phyloP scores from a whole-genome alignment of 1,284 basidiomycete species.

The Cutaneotrichosporon daszewskae region DNA sequence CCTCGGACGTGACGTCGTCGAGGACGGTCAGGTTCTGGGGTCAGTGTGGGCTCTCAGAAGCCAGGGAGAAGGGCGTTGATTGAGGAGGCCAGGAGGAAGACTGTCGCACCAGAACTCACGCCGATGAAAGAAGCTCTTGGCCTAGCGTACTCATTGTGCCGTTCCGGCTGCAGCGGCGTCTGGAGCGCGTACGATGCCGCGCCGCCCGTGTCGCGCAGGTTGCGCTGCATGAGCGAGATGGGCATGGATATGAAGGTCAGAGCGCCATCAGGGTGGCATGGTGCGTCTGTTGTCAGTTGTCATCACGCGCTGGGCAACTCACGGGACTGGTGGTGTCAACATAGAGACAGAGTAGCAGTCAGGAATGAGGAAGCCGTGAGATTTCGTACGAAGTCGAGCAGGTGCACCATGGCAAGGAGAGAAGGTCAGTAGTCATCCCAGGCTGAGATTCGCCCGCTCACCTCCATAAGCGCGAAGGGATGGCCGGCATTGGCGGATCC shows the following conservation, averaged over 20 bases:
- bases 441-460: no score
- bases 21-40: conserved; percentile 38
- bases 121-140: conserved; percentile 58
- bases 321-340: conserved; percentile 24
- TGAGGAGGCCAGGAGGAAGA: background rate
- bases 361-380: no score
- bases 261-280: conserved; percentile 57
- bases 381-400: no score
- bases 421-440: no score
- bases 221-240: conserved; percentile 58
- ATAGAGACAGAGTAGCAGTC: background rate
- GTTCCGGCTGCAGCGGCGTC: conserved; percentile 44
- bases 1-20: conserved; percentile 18
- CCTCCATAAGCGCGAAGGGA: conserved; percentile 61
- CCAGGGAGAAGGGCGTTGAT: background rate
- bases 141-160: conserved; percentile 40
- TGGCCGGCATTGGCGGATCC: conserved; percentile 40
- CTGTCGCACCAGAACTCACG: conserved; percentile 28
- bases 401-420: no score
- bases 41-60: background rate
- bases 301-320: conserved; percentile 5
- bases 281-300: conserved; percentile 42
- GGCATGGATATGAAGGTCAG: conserved; percentile 60
- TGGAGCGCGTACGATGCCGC: conserved; percentile 56
- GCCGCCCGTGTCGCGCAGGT: conserved; percentile 52